These are phyloP conservation scores for Chlorophyllum brunneum DNA, from an alignment of 768 basidiomycete genomes.

Conservation along the genomic window DNA sequence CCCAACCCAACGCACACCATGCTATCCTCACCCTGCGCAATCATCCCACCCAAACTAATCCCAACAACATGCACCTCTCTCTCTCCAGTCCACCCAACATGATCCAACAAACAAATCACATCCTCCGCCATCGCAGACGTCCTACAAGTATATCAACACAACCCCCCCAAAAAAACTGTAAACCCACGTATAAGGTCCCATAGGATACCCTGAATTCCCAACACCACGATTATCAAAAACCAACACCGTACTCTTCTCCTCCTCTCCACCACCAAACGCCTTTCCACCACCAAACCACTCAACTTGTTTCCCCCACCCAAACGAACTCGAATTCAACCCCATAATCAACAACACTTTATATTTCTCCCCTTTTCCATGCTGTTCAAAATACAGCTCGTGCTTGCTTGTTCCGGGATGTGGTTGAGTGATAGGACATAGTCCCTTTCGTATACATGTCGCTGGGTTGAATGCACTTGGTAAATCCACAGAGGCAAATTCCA, in stretches of 20 bases:
- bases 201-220: constrained; percentile 67
- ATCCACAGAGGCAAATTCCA: neutral
- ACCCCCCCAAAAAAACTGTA: neutral
- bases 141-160: constrained; percentile 29
- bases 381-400: constrained; percentile 77
- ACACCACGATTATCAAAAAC: constrained; percentile 87
- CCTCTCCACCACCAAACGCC: constrained; percentile 13
- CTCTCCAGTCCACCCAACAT: constrained; percentile 64
- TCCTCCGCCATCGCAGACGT: constrained; percentile 81
- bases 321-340: constrained; percentile 68
- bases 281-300: constrained; percentile 45
- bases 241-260: constrained; percentile 47
- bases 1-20: neutral
- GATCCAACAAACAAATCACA: constrained; percentile 58
- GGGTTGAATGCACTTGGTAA: constrained; percentile 54
- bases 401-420: constrained; percentile 50
- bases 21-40: constrained; percentile 55
- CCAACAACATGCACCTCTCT: constrained; percentile 70
- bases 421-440: constrained; percentile 70
- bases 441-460: constrained; percentile 59
- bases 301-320: constrained; percentile 64
- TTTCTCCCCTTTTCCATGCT: constrained; percentile 57
- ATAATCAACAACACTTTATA: constrained; percentile 71
- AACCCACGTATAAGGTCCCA: constrained; percentile 74
- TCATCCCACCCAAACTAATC: constrained; percentile 80